Conservation (phyloP, 1,139 yeast species). For the Protomyces inundatus region DNA sequence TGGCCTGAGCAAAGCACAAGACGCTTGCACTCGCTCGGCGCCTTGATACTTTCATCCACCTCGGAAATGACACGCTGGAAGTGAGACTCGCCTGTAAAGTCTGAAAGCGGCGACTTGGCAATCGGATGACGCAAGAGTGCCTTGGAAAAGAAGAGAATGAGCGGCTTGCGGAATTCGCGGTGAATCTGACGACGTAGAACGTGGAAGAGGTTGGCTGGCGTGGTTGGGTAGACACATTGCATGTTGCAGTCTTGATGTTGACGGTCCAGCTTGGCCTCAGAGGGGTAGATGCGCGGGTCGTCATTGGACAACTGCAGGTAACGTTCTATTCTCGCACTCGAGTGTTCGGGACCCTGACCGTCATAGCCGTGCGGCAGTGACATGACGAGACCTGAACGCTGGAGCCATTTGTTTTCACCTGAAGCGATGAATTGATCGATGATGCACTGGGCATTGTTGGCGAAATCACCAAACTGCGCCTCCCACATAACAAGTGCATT, state of each 20-base stretch:
- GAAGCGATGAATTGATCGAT: conserved; percentile 94
- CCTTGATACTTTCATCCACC: conserved; percentile 55
- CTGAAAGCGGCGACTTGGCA: conserved; percentile 77
- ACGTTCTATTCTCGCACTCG: conserved; percentile 96
- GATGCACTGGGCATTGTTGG: conserved; percentile 97
- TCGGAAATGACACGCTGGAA: conserved; percentile 97
- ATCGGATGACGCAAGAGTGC: conserved; percentile 94
- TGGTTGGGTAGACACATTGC: conserved; percentile 97
- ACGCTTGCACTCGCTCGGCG: conserved; percentile 82
- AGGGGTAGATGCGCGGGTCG: conserved; percentile 91
- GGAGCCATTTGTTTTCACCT: conserved; percentile 98
- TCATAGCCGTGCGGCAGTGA: conserved; percentile 99
- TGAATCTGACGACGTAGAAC: conserved; percentile 98
- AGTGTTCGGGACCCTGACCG: conserved; percentile 99
- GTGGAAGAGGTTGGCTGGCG: conserved; percentile 96
- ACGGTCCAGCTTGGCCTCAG: conserved; percentile 79
- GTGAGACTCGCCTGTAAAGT: conserved; percentile 85
- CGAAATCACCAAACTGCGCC: conserved; percentile 99
- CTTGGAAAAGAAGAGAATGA: conserved; percentile 83
- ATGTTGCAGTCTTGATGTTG: conserved; percentile 98
- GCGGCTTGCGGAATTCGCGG: conserved; percentile 93
- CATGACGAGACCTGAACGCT: conserved; percentile 91
- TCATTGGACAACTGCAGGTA: conserved; percentile 93
- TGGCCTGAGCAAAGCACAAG: conserved; percentile 85
- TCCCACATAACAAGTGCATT: conserved; percentile 98